A percentile compares a stretch with the other conserved stretches of the same genome.
These are phyloP conservation scores for Lantana camara DNA, from an alignment of 257 asterid species.

Conservation along the genomic window DNA sequence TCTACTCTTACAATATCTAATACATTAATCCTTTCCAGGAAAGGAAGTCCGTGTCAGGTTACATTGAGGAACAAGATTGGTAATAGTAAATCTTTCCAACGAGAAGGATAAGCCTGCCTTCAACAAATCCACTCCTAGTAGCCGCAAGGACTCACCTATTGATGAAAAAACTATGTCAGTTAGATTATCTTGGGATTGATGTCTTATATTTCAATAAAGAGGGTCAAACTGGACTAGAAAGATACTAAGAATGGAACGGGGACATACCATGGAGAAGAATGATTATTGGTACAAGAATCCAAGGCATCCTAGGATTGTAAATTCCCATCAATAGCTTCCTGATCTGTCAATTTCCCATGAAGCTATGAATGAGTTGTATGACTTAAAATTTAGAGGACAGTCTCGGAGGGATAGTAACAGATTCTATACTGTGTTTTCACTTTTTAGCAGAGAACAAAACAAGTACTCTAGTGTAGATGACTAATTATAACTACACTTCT, in stretches of 20 bases:
- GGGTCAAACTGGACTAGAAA: constrained; percentile 33
- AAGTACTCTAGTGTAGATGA: background rate
- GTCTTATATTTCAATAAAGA: constrained; percentile 25
- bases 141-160: constrained; percentile 42
- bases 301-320: constrained; percentile 49
- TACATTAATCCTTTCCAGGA: constrained; percentile 26
- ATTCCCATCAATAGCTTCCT: constrained; percentile 66
- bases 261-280: constrained; percentile 47
- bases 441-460: constrained; percentile 18
- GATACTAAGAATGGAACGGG: constrained; percentile 28
- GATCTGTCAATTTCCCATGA: constrained; percentile 76
- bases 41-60: constrained; percentile 12
- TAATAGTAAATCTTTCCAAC: constrained; percentile 30
- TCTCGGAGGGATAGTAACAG: constrained; percentile 23
- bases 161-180: constrained; percentile 39
- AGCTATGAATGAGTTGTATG: constrained; percentile 40
- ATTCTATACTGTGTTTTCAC: constrained; percentile 3
- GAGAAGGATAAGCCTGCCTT: constrained; percentile 37
- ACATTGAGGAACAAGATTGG: constrained; percentile 20
- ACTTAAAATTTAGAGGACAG: constrained; percentile 29
- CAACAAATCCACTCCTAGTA: constrained; percentile 43
- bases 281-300: constrained; percentile 44
- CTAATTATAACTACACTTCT: constrained; percentile 3
- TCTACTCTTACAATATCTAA: constrained; percentile 23
- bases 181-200: constrained; percentile 33